Conservation (phyloP, 306 rosid species). For the Cucurbita moschata region DNA sequence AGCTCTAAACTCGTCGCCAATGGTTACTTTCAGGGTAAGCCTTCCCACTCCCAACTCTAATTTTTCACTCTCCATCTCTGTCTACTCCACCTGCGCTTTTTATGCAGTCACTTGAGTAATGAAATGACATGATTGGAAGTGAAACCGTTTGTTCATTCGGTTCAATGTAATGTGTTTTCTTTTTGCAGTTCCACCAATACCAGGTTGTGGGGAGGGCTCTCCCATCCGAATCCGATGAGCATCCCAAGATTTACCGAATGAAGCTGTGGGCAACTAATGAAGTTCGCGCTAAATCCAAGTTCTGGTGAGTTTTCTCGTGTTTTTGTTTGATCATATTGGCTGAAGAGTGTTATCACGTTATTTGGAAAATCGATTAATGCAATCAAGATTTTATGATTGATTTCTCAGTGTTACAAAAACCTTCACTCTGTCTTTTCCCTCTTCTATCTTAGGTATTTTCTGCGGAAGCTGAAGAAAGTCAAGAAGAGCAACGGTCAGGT, state of each 20-base stretch:
- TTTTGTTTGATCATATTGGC: not conserved
- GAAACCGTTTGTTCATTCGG: no score
- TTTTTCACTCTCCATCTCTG: not conserved
- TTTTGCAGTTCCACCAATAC: constrained; percentile 67
- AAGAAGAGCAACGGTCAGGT: constrained; percentile 93
- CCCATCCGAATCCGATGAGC: constrained; percentile 58
- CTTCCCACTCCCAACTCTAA: not conserved
- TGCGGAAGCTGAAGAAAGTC: constrained; percentile 80
- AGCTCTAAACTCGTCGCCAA: not conserved
- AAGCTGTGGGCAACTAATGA: constrained; percentile 93
- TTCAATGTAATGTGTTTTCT: not conserved
- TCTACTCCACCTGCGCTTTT: not conserved
- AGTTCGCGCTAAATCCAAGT: constrained; percentile 92
- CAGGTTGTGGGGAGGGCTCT: constrained; percentile 90
- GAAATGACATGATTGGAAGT: not conserved
- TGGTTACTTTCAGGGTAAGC: constrained; percentile 4
- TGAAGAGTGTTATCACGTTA: not conserved
- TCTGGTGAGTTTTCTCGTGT: constrained; percentile 37
- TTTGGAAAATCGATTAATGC: not conserved
- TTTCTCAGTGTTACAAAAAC: not conserved
- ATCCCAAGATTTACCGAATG: constrained; percentile 82
- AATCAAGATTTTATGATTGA: not conserved
- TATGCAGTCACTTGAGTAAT: not conserved
- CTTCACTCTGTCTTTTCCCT: not conserved
- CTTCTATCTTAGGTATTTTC: constrained; percentile 46